A percentile compares a stretch with the other conserved stretches of the same genome.
Evolutionary conservation across 441 rosid genomes (phyloP).

Genomic region (Gossypium davidsonii): DNA sequence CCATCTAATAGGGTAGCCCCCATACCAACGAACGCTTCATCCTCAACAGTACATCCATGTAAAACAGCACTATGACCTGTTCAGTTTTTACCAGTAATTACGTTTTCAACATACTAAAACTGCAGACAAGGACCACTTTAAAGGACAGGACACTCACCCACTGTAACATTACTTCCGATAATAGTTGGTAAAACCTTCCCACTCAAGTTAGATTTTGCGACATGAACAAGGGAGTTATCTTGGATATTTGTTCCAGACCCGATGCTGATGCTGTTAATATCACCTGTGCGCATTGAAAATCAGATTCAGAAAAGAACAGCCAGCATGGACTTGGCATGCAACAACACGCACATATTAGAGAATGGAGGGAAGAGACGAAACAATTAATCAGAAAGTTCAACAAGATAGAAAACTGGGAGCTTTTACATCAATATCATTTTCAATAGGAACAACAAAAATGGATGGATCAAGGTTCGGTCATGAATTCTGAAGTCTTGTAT

Average conservation of each 20-base stretch:
- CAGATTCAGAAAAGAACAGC: slow-evolving; percentile 6
- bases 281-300: slow-evolving; percentile 36
- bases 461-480: background rate
- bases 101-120: background rate
- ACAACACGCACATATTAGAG: background rate
- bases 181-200: slow-evolving; percentile 64
- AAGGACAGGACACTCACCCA: slow-evolving; percentile 34
- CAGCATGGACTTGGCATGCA: background rate
- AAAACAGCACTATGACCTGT: slow-evolving; percentile 70
- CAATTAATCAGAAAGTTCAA: background rate
- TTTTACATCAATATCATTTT: slow-evolving; percentile 6
- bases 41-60: slow-evolving; percentile 72
- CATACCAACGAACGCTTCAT: slow-evolving; percentile 62
- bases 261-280: slow-evolving; percentile 55
- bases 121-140: background rate
- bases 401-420: background rate
- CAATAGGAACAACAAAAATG: background rate
- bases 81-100: slow-evolving; percentile 10
- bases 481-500: background rate
- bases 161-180: slow-evolving; percentile 59
- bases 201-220: slow-evolving; percentile 60
- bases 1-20: slow-evolving; percentile 67
- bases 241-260: slow-evolving; percentile 71
- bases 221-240: slow-evolving; percentile 66
- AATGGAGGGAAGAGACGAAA: background rate